Conservation (phyloP, 2,329 filamentous ascomycete species). For the Diaporthe ilicicola region DNA sequence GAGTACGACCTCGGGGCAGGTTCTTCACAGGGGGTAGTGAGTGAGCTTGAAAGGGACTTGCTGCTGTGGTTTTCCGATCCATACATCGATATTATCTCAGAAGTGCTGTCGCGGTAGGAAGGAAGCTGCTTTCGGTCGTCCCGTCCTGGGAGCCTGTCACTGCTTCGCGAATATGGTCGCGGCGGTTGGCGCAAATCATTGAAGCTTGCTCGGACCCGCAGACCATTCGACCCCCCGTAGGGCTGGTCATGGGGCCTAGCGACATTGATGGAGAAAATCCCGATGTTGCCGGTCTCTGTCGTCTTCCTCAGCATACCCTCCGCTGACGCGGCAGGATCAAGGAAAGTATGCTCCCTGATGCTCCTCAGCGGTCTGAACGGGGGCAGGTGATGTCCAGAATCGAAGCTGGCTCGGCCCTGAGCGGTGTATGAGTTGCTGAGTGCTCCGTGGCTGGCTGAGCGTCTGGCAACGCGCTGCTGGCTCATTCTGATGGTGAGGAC, state of each 20-base stretch:
- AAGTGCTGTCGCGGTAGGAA: slow-evolving; percentile 60
- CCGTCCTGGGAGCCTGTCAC: slow-evolving; percentile 43
- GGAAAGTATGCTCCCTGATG: slow-evolving; percentile 54
- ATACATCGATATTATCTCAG: slow-evolving; percentile 66
- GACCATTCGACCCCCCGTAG: slow-evolving; percentile 41
- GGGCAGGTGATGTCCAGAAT: slow-evolving; percentile 25
- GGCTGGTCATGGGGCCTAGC: slow-evolving; percentile 50
- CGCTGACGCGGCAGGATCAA: slow-evolving; percentile 62
- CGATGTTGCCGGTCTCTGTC: slow-evolving; percentile 72
- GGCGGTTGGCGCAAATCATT: slow-evolving; percentile 41
- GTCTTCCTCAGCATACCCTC: slow-evolving; percentile 73
- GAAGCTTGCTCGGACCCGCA: slow-evolving; percentile 42
- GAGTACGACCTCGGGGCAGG: slow-evolving; percentile 60
- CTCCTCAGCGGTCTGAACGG: slow-evolving; percentile 52
- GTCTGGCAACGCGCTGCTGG: slow-evolving; percentile 37
- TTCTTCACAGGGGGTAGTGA: slow-evolving; percentile 54
- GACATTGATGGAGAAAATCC: slow-evolving; percentile 67
- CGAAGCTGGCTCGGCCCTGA: slow-evolving; percentile 38
- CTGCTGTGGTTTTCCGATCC: slow-evolving; percentile 54
- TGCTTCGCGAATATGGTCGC: slow-evolving; percentile 42
- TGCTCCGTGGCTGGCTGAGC: slow-evolving; percentile 51
- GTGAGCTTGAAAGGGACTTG: slow-evolving; percentile 52
- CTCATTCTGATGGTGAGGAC: slow-evolving; percentile 18
- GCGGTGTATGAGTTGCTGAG: slow-evolving; percentile 45
- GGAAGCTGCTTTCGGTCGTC: slow-evolving; percentile 56